These are phyloP conservation scores for Plasmodium vivax DNA, from an alignment of 169 alveolate genomes.

Conservation along the genomic window DNA sequence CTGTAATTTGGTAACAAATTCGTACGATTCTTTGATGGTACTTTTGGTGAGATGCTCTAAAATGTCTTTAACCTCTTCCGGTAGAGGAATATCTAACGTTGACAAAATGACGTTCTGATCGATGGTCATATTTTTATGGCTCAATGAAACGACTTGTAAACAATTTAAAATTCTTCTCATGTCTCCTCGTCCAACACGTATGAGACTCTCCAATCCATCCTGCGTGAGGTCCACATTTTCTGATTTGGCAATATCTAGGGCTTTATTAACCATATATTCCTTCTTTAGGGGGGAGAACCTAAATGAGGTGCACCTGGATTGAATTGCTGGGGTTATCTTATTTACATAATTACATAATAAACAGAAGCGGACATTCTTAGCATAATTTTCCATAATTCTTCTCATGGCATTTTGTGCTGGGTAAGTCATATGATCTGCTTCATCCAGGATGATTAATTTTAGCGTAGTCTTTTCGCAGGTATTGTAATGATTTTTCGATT, in stretches of 20 bases:
- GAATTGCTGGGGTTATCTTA: slow-evolving; percentile 97
- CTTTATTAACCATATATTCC: slow-evolving; percentile 86
- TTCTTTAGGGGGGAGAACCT: slow-evolving; percentile 92
- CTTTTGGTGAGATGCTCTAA: slow-evolving; percentile 82
- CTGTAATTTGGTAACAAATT: slow-evolving; percentile 81
- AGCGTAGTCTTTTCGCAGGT: slow-evolving; percentile 78
- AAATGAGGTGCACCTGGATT: slow-evolving; percentile 97
- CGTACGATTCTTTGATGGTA: slow-evolving; percentile 85
- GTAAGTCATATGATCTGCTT: slow-evolving; percentile 98
- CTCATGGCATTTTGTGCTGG: slow-evolving; percentile 98
- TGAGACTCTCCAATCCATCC: slow-evolving; percentile 90
- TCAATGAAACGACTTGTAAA: slow-evolving; percentile 92
- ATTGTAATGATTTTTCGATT: slow-evolving; percentile 84
- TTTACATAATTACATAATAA: slow-evolving; percentile 97
- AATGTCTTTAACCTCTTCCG: slow-evolving; percentile 86
- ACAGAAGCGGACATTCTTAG: slow-evolving; percentile 96
- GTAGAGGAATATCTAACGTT: slow-evolving; percentile 92
- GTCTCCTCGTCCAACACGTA: slow-evolving; percentile 97
- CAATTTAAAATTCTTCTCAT: slow-evolving; percentile 97
- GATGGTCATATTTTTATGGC: slow-evolving; percentile 79
- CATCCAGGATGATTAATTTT: slow-evolving; percentile 96
- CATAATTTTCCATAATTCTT: slow-evolving; percentile 98
- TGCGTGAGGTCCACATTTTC: slow-evolving; percentile 90
- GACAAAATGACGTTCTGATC: slow-evolving; percentile 87
- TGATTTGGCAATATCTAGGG: slow-evolving; percentile 87